Conservation (phyloP, 345 rosid genomes). For the Ceriops decandra region DNA sequence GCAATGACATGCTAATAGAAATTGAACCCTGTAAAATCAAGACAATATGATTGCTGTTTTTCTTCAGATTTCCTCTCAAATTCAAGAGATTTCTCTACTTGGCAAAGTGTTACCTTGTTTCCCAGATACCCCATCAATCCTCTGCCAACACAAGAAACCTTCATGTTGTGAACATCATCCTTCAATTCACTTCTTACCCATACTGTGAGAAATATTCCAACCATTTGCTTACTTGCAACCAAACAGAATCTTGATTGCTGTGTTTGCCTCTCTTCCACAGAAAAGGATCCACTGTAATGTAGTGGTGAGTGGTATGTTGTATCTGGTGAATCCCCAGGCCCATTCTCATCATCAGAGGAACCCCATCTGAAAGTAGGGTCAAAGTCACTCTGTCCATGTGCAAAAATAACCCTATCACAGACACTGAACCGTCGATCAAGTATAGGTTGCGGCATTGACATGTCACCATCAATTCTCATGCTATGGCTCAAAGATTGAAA, state of each 20-base stretch:
- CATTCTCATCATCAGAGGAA: conserved; percentile 89
- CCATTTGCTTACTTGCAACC: conserved; percentile 98
- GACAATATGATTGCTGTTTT: conserved; percentile 4
- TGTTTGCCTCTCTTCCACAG: conserved; percentile 42
- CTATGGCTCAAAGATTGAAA: conserved; percentile 74
- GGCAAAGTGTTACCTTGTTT: conserved; percentile 67
- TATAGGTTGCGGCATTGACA: conserved; percentile 39
- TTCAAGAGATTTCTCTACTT: conserved; percentile 6
- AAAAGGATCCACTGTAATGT: conserved; percentile 45
- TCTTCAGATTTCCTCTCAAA: conserved; percentile 7
- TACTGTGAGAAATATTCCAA: conserved; percentile 84
- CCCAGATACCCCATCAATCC: conserved; percentile 99
- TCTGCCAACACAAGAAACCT: conserved; percentile 97
- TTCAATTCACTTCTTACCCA: conserved; percentile 89
- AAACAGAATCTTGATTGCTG: conserved; percentile 68
- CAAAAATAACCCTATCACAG: conserved; percentile 68
- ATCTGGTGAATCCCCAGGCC: conserved; percentile 53
- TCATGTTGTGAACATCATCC: conserved; percentile 67
- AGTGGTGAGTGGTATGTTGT: conserved; percentile 41
- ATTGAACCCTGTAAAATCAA: conserved; percentile 79
- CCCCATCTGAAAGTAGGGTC: conserved; percentile 64
- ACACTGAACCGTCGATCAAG: conserved; percentile 74
- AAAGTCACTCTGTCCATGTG: conserved; percentile 57
- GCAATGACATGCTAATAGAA: conserved; percentile 90
- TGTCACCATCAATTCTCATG: conserved; percentile 57